Conservation (phyloP, 345 rosid genomes). For the Salix dunnii region DNA sequence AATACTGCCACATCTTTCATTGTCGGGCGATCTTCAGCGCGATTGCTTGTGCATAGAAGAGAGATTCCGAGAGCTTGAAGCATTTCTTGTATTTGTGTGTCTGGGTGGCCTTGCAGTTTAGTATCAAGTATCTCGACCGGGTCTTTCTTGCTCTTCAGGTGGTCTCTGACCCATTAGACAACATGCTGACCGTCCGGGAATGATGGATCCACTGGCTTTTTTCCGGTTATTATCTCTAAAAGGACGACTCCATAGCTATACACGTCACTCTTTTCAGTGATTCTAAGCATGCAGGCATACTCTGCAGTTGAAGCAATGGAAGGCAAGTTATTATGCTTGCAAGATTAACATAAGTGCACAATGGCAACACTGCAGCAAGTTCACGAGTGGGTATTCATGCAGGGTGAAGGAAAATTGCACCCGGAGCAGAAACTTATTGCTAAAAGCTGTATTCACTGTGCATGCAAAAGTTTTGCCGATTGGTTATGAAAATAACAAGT, state of each 20-base stretch:
- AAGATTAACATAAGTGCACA: background rate
- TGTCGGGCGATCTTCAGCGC: slow-evolving; percentile 74
- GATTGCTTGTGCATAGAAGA: slow-evolving; percentile 68
- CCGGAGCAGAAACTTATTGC: background rate
- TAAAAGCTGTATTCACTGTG: background rate
- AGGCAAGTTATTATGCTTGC: background rate
- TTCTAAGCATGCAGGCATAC: slow-evolving; percentile 60
- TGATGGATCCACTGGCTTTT: slow-evolving; percentile 69
- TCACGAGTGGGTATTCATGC: background rate
- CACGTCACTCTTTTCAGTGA: slow-evolving; percentile 73
- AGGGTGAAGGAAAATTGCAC: background rate
- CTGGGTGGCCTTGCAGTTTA: slow-evolving; percentile 62
- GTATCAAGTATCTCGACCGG: slow-evolving; percentile 64
- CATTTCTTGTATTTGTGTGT: slow-evolving; percentile 74
- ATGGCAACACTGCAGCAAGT: background rate
- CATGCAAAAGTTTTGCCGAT: background rate
- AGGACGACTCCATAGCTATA: slow-evolving; percentile 81
- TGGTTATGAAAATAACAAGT: background rate
- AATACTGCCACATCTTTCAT: slow-evolving; percentile 89
- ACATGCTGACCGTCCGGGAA: slow-evolving; percentile 66
- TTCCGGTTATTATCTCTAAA: slow-evolving; percentile 76
- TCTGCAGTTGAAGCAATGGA: slow-evolving; percentile 40
- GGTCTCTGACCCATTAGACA: slow-evolving; percentile 77
- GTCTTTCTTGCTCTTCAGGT: slow-evolving; percentile 60
- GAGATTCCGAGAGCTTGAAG: slow-evolving; percentile 80